These are phyloP conservation scores for Hydnum rufescens DNA, from an alignment of 768 basidiomycete species.

Conservation along the genomic window DNA sequence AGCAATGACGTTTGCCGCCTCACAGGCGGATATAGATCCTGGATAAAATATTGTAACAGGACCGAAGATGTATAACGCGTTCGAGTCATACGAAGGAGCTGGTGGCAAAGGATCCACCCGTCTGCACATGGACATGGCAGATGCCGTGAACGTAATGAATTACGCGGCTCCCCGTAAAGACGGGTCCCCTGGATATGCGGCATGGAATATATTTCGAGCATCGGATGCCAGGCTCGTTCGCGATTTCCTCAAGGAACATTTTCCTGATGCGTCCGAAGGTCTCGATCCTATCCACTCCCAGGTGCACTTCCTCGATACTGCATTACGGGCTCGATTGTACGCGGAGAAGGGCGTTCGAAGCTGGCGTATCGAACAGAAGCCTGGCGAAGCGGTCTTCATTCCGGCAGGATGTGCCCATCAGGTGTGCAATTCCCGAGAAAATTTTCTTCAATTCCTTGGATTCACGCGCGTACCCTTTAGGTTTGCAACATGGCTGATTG, in stretches of 20 bases:
- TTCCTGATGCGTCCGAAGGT: conserved; percentile 17
- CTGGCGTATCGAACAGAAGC: conserved; percentile 71
- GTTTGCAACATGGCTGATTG: conserved; percentile 89
- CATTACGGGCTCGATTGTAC: conserved; percentile 44
- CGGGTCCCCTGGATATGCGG: conserved; percentile 45
- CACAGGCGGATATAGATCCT: conserved; percentile 10
- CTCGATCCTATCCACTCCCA: conserved; percentile 84
- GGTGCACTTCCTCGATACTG: conserved; percentile 61
- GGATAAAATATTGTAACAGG: conserved; percentile 24
- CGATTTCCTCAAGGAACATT: conserved; percentile 46
- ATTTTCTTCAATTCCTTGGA: neutral
- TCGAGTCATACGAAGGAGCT: conserved; percentile 42
- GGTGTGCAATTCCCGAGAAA: conserved; percentile 24
- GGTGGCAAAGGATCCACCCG: conserved; percentile 73
- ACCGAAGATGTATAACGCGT: conserved; percentile 88
- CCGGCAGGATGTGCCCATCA: conserved; percentile 88
- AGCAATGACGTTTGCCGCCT: conserved; percentile 15
- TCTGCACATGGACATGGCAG: conserved; percentile 88
- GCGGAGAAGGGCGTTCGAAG: conserved; percentile 52
- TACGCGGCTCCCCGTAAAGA: conserved; percentile 42
- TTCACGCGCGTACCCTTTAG: conserved; percentile 21
- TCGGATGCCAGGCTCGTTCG: conserved; percentile 67
- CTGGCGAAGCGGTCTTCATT: conserved; percentile 87
- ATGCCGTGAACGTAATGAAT: conserved; percentile 83
- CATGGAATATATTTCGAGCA: conserved; percentile 79